Base-by-base conservation (phyloP, 2,329 filamentous ascomycete genomes). In the Pseudophaeomoniella oleicola region DNA sequence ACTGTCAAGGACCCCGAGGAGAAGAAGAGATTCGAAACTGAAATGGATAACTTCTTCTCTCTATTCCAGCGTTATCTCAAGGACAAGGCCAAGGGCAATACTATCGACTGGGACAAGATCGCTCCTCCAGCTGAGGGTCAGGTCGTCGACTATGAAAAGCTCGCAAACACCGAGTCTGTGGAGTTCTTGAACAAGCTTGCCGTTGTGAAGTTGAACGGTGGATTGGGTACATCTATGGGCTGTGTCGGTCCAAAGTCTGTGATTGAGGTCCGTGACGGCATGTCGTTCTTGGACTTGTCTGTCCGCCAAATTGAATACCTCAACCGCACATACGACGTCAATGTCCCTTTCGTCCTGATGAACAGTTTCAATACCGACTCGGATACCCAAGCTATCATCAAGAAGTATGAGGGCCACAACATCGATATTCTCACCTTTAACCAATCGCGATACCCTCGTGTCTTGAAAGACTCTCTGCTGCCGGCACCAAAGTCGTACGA, bases 321-420 rank as follows among this genome's bases (percentile, higher is more conserved):
- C 51, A 98, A 98, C 80, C 82, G 87, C 62, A 96, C 86, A 46
- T 96, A 94, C 70, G 75, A 81, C 51, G 85, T 92, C 62, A 96
- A 94, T 59, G 90, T 98, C 19, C 90, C 90, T 34, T 94, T 98
- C 64, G 78, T 98, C 49, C 79, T 98, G 52, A 98, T 98, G 90
- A 98, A 98, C 79, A 96, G 90, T 38, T 98, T 98, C 82, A 98
- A 98, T 76, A 98, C 90, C 59, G 87, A 98, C 61, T 77, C 88
- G 53, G 90, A 98, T 58, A 98, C 90, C 36, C 86, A 87, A 44
- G 86, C 85, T 64, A 98, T 98, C 66, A 98, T 98, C 72, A 98
- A 98, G 78, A 98, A 98, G 72, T 98, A 96, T 67, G 88, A 98
- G 70, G 90, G 90, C 46, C 90, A 98, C 76, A 94, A 94, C 61